phyloP scores from a whole-genome alignment of 2,329 filamentous ascomycete species.

The Bipolaris oryzae region DNA sequence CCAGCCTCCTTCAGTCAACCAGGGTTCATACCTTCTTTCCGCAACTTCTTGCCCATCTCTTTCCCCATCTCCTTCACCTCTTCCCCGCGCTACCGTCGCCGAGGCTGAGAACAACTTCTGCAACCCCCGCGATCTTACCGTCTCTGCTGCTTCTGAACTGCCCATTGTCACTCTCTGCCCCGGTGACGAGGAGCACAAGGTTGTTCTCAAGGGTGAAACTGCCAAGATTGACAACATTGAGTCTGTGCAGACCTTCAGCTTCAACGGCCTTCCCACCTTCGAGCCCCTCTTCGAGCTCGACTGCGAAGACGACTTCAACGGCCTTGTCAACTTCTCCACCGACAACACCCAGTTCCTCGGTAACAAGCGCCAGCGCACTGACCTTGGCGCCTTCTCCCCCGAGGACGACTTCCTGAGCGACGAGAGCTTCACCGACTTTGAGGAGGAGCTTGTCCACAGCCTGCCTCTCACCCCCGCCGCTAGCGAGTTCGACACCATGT shows the following conservation, averaged over 20 bases:
- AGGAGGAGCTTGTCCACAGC: conserved; percentile 69
- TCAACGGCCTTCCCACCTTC: conserved; percentile 71
- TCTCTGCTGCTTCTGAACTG: conserved; percentile 68
- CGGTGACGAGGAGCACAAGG: conserved; percentile 66
- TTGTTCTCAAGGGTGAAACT: conserved; percentile 56
- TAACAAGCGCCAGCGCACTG: conserved; percentile 74
- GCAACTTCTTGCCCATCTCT: conserved; percentile 79
- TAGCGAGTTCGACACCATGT: conserved; percentile 53
- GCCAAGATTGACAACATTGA: conserved; percentile 49
- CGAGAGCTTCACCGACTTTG: conserved; percentile 76
- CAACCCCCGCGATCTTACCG: conserved; percentile 87
- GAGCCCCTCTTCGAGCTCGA: conserved; percentile 90
- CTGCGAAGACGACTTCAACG: conserved; percentile 85
- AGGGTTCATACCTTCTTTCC: conserved; percentile 72
- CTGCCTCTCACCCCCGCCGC: conserved; percentile 66
- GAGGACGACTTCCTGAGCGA: conserved; percentile 80
- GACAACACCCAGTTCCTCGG: conserved; percentile 65
- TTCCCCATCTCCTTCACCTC: conserved; percentile 83
- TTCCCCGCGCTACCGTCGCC: conserved; percentile 70
- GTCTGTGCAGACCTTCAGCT: conserved; percentile 45
- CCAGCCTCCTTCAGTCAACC: conserved; percentile 69
- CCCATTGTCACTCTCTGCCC: conserved; percentile 65
- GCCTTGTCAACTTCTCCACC: conserved; percentile 71
- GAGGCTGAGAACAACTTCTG: conserved; percentile 84
- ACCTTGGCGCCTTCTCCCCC: conserved; percentile 65